A percentile compares a stretch with the other conserved stretches of the same genome.
Conservation (phyloP, 805 yeast species). For the Yarrowia sp. region DNA sequence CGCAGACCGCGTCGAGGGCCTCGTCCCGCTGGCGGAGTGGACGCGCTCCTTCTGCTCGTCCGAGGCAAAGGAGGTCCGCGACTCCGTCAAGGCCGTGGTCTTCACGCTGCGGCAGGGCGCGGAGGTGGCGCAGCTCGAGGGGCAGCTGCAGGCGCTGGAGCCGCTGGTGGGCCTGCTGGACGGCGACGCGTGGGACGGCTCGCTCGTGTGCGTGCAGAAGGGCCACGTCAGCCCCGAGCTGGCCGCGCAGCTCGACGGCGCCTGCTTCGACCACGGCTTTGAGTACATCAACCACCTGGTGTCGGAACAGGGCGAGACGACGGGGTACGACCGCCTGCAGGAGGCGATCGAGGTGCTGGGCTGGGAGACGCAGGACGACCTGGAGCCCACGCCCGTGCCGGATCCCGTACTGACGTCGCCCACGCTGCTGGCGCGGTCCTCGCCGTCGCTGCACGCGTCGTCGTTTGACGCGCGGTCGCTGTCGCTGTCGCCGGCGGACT, state of each 20-base stretch:
- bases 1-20: not conserved
- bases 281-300: conserved; percentile 33
- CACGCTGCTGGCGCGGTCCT: not conserved
- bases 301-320: conserved; percentile 30
- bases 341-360: conserved; percentile 36
- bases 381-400: conserved; percentile 26
- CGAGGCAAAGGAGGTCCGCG: conserved; percentile 42
- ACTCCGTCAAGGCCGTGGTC: conserved; percentile 41
- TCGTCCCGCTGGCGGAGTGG: conserved; percentile 36
- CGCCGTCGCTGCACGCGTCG: conserved; percentile 11
- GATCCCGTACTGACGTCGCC: conserved; percentile 12
- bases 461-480: conserved; percentile 12
- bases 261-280: conserved; percentile 34
- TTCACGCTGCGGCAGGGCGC: conserved; percentile 34
- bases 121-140: conserved; percentile 21
- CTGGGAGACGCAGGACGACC: conserved; percentile 29
- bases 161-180: conserved; percentile 31
- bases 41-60: conserved; percentile 35
- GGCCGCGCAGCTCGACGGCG: conserved; percentile 27
- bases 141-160: conserved; percentile 29
- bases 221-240: conserved; percentile 24
- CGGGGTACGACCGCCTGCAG: conserved; percentile 35
- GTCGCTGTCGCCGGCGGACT: conserved; percentile 21
- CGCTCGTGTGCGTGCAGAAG: conserved; percentile 33
- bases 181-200: conserved; percentile 35